Evolutionary conservation across 2,329 filamentous ascomycete genomes (phyloP).

Genomic region (Kalaharituber pfeilii): DNA sequence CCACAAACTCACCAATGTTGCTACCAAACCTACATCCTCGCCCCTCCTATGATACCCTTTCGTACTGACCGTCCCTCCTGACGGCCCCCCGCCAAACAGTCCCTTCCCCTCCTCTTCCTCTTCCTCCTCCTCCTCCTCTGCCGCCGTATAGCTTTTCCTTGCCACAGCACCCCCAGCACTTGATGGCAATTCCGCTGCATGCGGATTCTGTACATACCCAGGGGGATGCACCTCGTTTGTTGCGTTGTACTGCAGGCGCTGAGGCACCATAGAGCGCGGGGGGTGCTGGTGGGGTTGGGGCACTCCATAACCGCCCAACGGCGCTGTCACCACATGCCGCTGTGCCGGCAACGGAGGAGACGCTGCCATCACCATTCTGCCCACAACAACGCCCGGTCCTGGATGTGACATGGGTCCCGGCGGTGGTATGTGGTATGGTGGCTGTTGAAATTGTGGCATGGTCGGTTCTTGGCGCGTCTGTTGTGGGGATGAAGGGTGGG

Average conservation of each 20-base stretch:
- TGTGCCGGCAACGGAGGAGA: not conserved
- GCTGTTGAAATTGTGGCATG: not conserved
- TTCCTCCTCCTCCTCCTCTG: not conserved
- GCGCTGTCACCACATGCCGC: too few relatives aligned
- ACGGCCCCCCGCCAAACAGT: not conserved
- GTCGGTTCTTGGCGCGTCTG: not conserved
- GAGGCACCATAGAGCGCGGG: not conserved
- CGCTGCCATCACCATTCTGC: not conserved
- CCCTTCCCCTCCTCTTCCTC: not conserved
- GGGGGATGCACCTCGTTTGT: slow-evolving; percentile 7
- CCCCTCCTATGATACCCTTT: not conserved
- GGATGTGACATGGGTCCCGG: not conserved
- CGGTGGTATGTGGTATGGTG: not conserved
- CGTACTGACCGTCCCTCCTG: not conserved
- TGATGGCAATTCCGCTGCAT: slow-evolving; percentile 2
- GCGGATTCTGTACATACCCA: slow-evolving; percentile 10
- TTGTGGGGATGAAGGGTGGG: slow-evolving; percentile 2
- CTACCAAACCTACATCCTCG: not conserved
- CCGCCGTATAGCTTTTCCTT: not conserved
- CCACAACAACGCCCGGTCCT: not conserved
- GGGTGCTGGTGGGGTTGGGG: too few relatives aligned
- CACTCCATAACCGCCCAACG: too few relatives aligned
- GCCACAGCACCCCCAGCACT: not conserved
- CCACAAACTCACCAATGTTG: not conserved
- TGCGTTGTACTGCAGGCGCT: not conserved